Evolutionary conservation across 352 stramenopile species (phyloP).

Genomic region (Phytophthora tubulina): DNA sequence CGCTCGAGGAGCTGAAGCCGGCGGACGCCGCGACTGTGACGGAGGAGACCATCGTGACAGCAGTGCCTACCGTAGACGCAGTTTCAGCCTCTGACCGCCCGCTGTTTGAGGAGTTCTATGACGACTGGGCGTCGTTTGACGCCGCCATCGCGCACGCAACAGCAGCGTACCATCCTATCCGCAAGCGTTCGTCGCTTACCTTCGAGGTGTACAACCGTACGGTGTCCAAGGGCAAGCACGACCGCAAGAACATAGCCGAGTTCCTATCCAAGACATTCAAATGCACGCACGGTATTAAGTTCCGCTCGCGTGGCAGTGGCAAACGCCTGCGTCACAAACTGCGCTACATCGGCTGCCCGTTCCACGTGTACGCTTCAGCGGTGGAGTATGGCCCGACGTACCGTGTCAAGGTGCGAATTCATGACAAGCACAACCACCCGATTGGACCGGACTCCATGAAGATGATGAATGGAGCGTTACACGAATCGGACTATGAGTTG

Average conservation of each 20-base stretch:
- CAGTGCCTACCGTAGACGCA: not conserved
- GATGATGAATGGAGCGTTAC: conserved; percentile 51
- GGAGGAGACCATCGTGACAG: conserved; percentile 5
- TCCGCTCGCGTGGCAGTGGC: conserved; percentile 73
- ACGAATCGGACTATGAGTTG: conserved; percentile 74
- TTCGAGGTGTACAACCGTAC: conserved; percentile 91
- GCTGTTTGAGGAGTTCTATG: conserved; percentile 81
- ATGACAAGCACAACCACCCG: conserved; percentile 83
- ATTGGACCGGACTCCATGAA: conserved; percentile 78
- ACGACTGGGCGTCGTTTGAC: conserved; percentile 81
- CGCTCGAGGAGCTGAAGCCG: conserved; percentile 38
- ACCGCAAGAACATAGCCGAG: conserved; percentile 78
- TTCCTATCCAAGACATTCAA: conserved; percentile 89
- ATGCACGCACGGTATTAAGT: conserved; percentile 88
- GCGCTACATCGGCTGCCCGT: conserved; percentile 79
- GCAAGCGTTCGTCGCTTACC: conserved; percentile 84
- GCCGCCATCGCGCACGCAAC: conserved; percentile 65
- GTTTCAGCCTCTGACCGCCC: conserved; percentile 15
- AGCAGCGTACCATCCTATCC: conserved; percentile 76
- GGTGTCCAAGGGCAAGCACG: conserved; percentile 84
- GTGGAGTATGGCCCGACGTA: conserved; percentile 73
- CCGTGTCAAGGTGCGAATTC: conserved; percentile 73
- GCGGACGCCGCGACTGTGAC: conserved; percentile 2
- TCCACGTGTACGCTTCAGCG: conserved; percentile 82
- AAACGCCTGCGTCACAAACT: conserved; percentile 76